Conservation (phyloP, 495 filamentous ascomycete genomes). For the Neurospora pannonica region DNA sequence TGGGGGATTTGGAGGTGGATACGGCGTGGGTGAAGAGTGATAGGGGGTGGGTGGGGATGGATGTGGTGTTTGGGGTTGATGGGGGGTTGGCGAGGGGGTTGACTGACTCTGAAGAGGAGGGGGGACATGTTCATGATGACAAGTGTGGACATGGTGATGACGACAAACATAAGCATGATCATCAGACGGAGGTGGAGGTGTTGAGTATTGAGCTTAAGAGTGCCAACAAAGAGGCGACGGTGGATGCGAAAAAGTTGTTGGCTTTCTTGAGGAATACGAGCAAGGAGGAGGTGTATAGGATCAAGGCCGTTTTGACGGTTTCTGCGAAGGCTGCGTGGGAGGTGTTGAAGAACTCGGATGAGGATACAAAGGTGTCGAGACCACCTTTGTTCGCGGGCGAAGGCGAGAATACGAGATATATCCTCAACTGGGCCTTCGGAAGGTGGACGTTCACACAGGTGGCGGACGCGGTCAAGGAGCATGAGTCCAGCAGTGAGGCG, state of each 20-base stretch:
- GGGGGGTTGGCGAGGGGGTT: slow-evolving; percentile 59
- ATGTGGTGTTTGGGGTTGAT: slow-evolving; percentile 80
- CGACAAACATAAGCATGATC: slow-evolving; percentile 25
- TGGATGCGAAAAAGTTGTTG: slow-evolving; percentile 59
- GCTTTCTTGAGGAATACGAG: slow-evolving; percentile 58
- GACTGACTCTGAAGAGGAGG: slow-evolving; percentile 22
- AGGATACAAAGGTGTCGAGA: slow-evolving; percentile 22
- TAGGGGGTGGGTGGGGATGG: slow-evolving; percentile 61
- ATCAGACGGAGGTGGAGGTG: slow-evolving; percentile 87
- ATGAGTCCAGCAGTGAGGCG: slow-evolving; percentile 36
- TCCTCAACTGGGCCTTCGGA: slow-evolving; percentile 97
- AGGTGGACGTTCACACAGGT: slow-evolving; percentile 80
- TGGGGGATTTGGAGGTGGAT: slow-evolving; percentile 80
- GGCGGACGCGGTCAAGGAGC: slow-evolving; percentile 30
- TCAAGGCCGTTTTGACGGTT: slow-evolving; percentile 75
- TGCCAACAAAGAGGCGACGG: slow-evolving; percentile 10
- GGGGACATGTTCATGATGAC: slow-evolving; percentile 20
- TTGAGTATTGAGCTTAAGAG: slow-evolving; percentile 59
- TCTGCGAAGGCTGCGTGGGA: slow-evolving; percentile 16
- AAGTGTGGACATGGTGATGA: slow-evolving; percentile 21
- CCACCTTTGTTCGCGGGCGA: not conserved
- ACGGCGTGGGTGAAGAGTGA: slow-evolving; percentile 72
- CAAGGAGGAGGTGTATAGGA: slow-evolving; percentile 89
- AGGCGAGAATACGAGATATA: slow-evolving; percentile 43
- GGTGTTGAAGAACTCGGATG: slow-evolving; percentile 51